Percentiles rank a stretch among this genome's conserved stretches.
phyloP scores from a whole-genome alignment of 371 early-diverging fungal genomes.

The Apophysomyces trapeziformis region DNA sequence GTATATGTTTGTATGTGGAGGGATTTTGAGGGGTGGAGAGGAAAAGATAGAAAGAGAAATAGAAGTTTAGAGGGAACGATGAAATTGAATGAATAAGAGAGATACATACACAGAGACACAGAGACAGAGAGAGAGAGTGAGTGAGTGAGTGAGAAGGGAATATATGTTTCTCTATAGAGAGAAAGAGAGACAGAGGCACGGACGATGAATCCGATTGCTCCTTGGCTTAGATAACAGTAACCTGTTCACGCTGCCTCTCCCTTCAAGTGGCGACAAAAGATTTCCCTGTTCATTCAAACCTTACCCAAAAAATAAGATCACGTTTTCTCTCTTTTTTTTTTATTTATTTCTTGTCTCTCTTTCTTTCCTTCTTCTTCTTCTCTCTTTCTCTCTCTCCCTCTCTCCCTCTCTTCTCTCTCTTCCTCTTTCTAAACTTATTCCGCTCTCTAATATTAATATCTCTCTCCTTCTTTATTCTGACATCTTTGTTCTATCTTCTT shows the following conservation, averaged over 20 bases:
- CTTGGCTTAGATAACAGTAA: conserved; percentile 14
- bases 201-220: conserved; percentile 10
- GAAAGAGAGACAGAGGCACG: conserved; percentile 5
- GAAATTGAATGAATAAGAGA: background rate
- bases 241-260: conserved; percentile 7
- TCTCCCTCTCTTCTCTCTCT: conserved; percentile 1
- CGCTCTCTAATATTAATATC: background rate
- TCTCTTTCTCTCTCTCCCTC: conserved; percentile 3
- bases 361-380: conserved; percentile 6
- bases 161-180: too few relatives aligned
- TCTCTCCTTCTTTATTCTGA: background rate
- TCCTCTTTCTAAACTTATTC: background rate
- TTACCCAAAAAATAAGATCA: conserved; percentile 21
- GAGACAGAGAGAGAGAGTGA: background rate
- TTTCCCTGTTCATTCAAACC: conserved; percentile 10
- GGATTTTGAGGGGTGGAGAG: background rate
- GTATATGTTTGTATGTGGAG: background rate
- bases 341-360: conserved; percentile 14
- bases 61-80: background rate
- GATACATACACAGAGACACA: background rate
- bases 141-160: conserved; percentile 11
- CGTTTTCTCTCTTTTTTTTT: conserved; percentile 14
- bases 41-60: background rate
- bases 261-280: conserved; percentile 9
- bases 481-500: background rate